Conservation (phyloP, 73 alveolate species). For the Stentor roeselii region DNA sequence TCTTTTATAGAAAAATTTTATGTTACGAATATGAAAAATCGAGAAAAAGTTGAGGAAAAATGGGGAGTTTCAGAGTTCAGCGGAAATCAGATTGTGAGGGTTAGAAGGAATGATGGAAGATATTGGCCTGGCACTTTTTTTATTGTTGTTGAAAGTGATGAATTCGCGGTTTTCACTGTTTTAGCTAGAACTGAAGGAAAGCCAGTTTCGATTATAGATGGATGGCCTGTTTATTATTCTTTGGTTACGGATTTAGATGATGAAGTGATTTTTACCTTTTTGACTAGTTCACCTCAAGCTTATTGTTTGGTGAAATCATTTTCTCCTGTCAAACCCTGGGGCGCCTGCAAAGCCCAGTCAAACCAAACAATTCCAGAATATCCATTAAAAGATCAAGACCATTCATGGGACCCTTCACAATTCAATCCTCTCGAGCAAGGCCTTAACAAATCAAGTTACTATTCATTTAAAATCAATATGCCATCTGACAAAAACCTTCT, state of each 20-base stretch:
- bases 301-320: no score
- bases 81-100: background rate
- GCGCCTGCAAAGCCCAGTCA: no score
- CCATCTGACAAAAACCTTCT: no score
- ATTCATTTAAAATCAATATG: no score
- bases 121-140: background rate
- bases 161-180: background rate
- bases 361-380: no score
- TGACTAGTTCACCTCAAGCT: no score
- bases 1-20: background rate
- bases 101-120: background rate
- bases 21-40: background rate
- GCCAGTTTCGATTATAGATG: slow-evolving; percentile 1
- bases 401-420: no score
- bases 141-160: slow-evolving; percentile 2
- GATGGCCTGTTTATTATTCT: slow-evolving; percentile 14
- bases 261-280: background rate
- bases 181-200: background rate
- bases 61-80: background rate
- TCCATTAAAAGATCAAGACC: no score
- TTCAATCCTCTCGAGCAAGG: no score
- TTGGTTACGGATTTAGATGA: background rate
- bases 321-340: no score
- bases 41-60: background rate
- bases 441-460: no score